Percentiles rank a stretch among this genome's conserved stretches.
These are phyloP conservation scores for Sarocladiaceae sp. DNA, from an alignment of 2,329 filamentous ascomycete genomes.

Conservation along the genomic window DNA sequence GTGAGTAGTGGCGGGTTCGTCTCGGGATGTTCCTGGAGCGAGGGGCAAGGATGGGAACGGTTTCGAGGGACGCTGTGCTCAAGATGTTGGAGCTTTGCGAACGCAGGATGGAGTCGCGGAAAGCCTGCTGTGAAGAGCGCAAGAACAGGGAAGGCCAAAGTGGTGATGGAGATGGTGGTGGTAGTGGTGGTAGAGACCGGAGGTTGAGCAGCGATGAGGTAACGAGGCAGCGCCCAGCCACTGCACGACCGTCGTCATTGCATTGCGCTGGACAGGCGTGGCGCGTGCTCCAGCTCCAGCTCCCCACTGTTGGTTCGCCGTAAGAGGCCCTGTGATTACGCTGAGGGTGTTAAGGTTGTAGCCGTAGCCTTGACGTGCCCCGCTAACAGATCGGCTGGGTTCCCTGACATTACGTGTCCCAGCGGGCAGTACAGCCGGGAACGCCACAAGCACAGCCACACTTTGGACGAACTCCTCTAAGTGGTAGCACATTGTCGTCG, in stretches of 20 bases:
- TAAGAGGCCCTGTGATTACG: too few relatives aligned
- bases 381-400: background rate
- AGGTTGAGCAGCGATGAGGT: background rate
- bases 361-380: too few relatives aligned
- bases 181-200: background rate
- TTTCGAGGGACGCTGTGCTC: background rate
- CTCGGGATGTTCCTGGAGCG: too few relatives aligned
- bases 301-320: background rate
- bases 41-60: too few relatives aligned
- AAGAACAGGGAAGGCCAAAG: background rate
- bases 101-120: background rate
- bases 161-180: background rate
- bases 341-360: too few relatives aligned
- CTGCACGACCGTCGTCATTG: slow-evolving; percentile 5
- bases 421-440: background rate
- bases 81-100: background rate
- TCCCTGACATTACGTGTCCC: background rate
- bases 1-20: background rate
- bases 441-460: slow-evolving; percentile 5
- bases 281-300: background rate
- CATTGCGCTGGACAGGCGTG: slow-evolving; percentile 1
- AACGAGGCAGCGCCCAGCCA: slow-evolving; percentile 2
- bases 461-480: too few relatives aligned
- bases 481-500: too few relatives aligned
- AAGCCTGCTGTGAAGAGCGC: background rate